These are phyloP conservation scores for Cordyceps farinosa DNA, from an alignment of 2,329 filamentous ascomycete genomes.

Conservation along the genomic window DNA sequence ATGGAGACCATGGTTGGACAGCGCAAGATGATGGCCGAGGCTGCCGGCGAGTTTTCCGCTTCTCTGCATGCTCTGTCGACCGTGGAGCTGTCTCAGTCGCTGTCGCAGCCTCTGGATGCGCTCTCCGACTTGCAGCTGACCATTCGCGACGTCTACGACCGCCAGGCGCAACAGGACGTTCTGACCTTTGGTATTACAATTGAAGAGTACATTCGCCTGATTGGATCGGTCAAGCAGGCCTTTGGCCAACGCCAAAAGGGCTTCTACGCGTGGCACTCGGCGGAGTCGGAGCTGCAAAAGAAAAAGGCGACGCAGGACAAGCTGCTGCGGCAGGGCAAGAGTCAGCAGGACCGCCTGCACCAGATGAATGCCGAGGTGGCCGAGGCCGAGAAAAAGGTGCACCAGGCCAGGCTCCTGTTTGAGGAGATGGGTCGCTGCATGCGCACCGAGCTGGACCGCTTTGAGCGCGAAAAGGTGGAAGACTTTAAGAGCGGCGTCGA, in stretches of 20 bases:
- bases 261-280: constrained; percentile 89
- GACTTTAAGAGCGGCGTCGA: constrained; percentile 98
- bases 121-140: constrained; percentile 91
- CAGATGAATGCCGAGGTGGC: constrained; percentile 89
- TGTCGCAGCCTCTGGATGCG: constrained; percentile 85
- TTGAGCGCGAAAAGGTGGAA: constrained; percentile 96
- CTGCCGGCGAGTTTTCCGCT: constrained; percentile 86
- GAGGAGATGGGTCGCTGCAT: constrained; percentile 97
- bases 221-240: constrained; percentile 90
- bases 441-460: constrained; percentile 85
- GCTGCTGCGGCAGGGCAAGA: constrained; percentile 88
- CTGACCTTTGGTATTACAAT: constrained; percentile 96
- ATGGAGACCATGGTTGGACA: constrained; percentile 91
- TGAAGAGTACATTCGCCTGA: constrained; percentile 95
- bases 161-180: constrained; percentile 94
- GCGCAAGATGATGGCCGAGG: constrained; percentile 88
- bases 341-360: constrained; percentile 90
- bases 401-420: constrained; percentile 84
- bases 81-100: constrained; percentile 83
- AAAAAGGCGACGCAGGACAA: constrained; percentile 88
- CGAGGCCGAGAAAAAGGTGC: constrained; percentile 91
- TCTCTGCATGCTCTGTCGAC: constrained; percentile 90
- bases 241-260: constrained; percentile 92
- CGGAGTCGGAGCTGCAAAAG: constrained; percentile 88
- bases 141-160: constrained; percentile 91